Percentiles rank a stretch among this genome's conserved stretches.
These are phyloP conservation scores for Apophysomyces ossiformis DNA, from an alignment of 371 early-diverging fungal genomes.

Conservation along the genomic window DNA sequence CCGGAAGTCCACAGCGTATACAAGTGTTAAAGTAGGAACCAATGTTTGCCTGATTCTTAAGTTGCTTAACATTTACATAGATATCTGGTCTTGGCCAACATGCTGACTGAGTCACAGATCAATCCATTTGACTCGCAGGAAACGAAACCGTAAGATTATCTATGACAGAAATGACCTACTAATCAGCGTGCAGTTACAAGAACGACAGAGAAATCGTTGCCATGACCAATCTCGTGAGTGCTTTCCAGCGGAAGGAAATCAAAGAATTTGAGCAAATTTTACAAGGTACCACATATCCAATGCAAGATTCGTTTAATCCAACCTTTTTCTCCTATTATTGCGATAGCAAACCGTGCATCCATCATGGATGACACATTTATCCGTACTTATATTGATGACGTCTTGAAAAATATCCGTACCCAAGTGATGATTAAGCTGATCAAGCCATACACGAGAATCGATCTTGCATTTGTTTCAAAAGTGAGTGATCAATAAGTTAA, in stretches of 20 bases:
- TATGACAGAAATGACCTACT: not conserved
- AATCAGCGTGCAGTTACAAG: slow-evolving; percentile 67
- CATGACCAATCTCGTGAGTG: slow-evolving; percentile 90
- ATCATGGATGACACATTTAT: slow-evolving; percentile 94
- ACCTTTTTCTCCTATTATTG: slow-evolving; percentile 19
- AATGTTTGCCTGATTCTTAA: not conserved
- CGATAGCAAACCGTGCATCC: slow-evolving; percentile 60
- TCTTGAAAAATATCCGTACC: slow-evolving; percentile 86
- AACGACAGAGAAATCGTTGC: slow-evolving; percentile 89
- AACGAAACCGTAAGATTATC: slow-evolving; percentile 78
- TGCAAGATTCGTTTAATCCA: not conserved
- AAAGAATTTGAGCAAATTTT: slow-evolving; percentile 85
- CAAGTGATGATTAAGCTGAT: slow-evolving; percentile 85
- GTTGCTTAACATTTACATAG: slow-evolving; percentile 27
- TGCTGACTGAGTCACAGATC: slow-evolving; percentile 93
- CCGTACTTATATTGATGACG: slow-evolving; percentile 86
- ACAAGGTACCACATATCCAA: slow-evolving; percentile 36
- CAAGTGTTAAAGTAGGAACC: slow-evolving; percentile 82
- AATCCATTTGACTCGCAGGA: slow-evolving; percentile 97
- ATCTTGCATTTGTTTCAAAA: slow-evolving; percentile 77
- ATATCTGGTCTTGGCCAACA: slow-evolving; percentile 91
- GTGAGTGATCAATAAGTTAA: slow-evolving; percentile 37
- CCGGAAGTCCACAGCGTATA: slow-evolving; percentile 91
- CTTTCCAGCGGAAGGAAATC: slow-evolving; percentile 90
- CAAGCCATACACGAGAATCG: slow-evolving; percentile 91